Conservation (phyloP, 1,139 yeast species). For the Suhomyces panamericanus region DNA sequence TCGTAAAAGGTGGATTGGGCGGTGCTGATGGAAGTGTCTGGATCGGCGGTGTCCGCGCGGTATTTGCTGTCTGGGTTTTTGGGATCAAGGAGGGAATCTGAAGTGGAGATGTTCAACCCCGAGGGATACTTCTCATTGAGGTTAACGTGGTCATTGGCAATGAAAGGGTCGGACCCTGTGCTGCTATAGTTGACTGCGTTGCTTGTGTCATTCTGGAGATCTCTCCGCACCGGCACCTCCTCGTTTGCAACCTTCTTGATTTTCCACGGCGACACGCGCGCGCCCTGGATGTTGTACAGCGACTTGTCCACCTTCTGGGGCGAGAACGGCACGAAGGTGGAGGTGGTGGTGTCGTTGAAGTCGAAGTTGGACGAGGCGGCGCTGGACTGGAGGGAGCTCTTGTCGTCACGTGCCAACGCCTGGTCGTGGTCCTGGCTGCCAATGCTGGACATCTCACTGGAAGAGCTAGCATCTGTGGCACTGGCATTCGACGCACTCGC, state of each 20-base stretch:
- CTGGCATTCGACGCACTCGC: too few species aligned
- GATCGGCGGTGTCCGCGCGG: too few species aligned
- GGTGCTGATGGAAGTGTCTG: too few species aligned
- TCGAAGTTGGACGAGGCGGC: constrained; percentile 10
- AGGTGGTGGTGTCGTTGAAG: constrained; percentile 9
- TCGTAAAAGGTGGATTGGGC: not conserved
- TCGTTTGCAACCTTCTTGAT: constrained; percentile 17
- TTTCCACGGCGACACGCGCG: constrained; percentile 24
- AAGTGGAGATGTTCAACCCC: constrained; percentile 22
- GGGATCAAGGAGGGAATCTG: constrained; percentile 23
- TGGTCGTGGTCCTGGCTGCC: constrained; percentile 17
- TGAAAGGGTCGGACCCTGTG: constrained; percentile 16
- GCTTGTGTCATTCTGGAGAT: constrained; percentile 23
- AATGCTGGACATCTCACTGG: constrained; percentile 30
- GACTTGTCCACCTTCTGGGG: constrained; percentile 7
- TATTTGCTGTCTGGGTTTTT: constrained; percentile 11
- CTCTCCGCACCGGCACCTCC: constrained; percentile 35
- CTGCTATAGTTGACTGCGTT: not conserved
- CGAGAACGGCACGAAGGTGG: constrained; percentile 4
- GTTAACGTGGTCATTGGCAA: constrained; percentile 12
- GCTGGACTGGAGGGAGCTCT: not conserved
- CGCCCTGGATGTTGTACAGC: constrained; percentile 19
- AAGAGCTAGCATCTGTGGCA: constrained; percentile 18
- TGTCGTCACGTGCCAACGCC: constrained; percentile 5
- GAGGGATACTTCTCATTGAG: constrained; percentile 11